A percentile compares a stretch with the other conserved stretches of the same genome.
Evolutionary conservation across 2,329 filamentous ascomycete genomes (phyloP).

Genomic region (Daldinia sp.): DNA sequence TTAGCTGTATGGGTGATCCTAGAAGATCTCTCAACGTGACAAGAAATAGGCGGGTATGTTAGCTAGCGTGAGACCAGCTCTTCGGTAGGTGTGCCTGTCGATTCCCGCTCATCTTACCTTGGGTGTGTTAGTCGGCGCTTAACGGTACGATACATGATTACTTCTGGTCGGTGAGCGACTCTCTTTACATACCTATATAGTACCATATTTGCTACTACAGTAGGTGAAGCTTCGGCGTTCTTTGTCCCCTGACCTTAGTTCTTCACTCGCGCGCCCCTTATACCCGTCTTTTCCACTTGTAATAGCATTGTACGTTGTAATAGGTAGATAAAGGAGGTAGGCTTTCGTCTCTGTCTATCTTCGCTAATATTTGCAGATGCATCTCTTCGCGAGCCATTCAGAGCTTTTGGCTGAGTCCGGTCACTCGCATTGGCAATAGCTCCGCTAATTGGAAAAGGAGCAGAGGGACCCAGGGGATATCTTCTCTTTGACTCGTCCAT

Average conservation of each 20-base stretch:
- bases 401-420: constrained; percentile 13
- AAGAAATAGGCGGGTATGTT: constrained; percentile 11
- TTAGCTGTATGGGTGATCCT: constrained; percentile 25
- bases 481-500: constrained; percentile 2
- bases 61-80: constrained; percentile 22
- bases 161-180: constrained; percentile 29
- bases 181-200: background rate
- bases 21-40: constrained; percentile 11
- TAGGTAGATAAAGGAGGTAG: constrained; percentile 16
- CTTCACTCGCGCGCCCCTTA: constrained; percentile 21
- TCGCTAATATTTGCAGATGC: constrained; percentile 13
- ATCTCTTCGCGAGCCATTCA: constrained; percentile 16
- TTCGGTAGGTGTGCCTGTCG: constrained; percentile 34
- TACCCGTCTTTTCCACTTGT: constrained; percentile 26
- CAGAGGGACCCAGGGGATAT: constrained; percentile 15
- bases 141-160: constrained; percentile 32
- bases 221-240: constrained; percentile 28
- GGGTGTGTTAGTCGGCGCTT: too few relatives aligned
- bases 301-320: constrained; percentile 11
- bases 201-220: constrained; percentile 1
- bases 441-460: constrained; percentile 25
- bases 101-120: constrained; percentile 31
- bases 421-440: constrained; percentile 16
- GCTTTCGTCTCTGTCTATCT: constrained; percentile 10
- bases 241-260: constrained; percentile 20